Conservation (phyloP, 139 green algal genomes). For the Chlorella sp. region DNA sequence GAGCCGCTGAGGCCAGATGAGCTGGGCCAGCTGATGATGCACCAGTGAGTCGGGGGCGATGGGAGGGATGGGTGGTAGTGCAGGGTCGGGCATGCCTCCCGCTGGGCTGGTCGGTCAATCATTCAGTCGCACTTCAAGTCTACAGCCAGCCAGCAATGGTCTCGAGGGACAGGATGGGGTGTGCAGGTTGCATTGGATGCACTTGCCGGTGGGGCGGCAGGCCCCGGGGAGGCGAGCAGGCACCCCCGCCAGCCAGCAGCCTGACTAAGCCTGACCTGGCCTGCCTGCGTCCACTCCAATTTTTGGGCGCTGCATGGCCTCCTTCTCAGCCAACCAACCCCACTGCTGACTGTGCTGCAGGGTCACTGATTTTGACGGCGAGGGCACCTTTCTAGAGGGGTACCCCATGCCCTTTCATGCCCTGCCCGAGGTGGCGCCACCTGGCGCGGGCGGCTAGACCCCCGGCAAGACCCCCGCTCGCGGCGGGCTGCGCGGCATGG, state of each 20-base stretch:
- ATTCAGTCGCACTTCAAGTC: too few species aligned
- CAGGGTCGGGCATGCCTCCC: not conserved
- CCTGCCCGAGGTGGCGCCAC: not conserved
- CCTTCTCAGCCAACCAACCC: not conserved
- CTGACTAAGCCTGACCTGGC: not conserved
- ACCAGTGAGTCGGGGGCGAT: conserved; percentile 25
- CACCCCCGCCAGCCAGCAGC: not conserved
- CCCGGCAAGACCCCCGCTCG: conserved; percentile 14
- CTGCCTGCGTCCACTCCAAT: too few species aligned
- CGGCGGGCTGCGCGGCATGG: not conserved
- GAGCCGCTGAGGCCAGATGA: conserved; percentile 17
- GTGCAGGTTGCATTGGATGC: too few species aligned
- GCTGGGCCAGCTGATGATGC: conserved; percentile 4
- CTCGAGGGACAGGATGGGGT: too few species aligned
- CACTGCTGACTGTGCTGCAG: not conserved
- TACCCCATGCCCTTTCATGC: conserved; percentile 29
- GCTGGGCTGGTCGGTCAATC: too few species aligned
- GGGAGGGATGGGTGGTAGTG: too few species aligned
- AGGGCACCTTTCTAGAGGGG: not conserved
- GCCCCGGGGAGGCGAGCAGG: not conserved
- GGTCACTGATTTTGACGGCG: not conserved
- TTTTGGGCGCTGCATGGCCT: too few species aligned
- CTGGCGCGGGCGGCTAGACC: not conserved
- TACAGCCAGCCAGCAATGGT: too few species aligned
- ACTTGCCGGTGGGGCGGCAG: too few species aligned